Evolutionary conservation across 768 basidiomycete species (phyloP).

Genomic region (Daedalea quercina): DNA sequence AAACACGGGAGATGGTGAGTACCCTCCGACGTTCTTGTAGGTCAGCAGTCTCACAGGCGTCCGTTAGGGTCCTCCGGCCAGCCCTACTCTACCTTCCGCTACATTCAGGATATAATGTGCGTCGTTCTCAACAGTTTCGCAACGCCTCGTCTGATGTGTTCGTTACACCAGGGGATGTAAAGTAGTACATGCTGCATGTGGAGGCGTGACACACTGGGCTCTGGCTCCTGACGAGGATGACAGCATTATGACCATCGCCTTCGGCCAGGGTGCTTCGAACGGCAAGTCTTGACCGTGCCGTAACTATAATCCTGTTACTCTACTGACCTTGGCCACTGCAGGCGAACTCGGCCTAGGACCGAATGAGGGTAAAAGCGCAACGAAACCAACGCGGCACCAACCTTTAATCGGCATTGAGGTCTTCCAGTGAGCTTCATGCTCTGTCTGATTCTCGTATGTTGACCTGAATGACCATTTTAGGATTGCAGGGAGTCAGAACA

Average conservation of each 20-base stretch:
- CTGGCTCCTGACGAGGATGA: constrained; percentile 70
- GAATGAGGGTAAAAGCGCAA: constrained; percentile 80
- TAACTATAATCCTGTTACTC: not conserved
- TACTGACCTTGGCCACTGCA: constrained; percentile 14
- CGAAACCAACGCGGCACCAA: constrained; percentile 68
- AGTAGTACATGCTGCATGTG: constrained; percentile 58
- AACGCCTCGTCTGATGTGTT: not conserved
- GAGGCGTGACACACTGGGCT: constrained; percentile 88
- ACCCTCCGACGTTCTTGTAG: not conserved
- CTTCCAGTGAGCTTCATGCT: constrained; percentile 46
- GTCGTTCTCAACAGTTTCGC: constrained; percentile 18
- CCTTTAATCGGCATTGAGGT: constrained; percentile 77
- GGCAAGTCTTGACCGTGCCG: constrained; percentile 31
- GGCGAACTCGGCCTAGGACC: constrained; percentile 79
- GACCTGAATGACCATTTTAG: constrained; percentile 29
- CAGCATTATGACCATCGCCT: constrained; percentile 76
- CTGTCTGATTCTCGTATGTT: not conserved
- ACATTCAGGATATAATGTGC: constrained; percentile 81
- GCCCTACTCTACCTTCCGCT: constrained; percentile 82
- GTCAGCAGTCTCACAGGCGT: not conserved
- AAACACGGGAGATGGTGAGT: constrained; percentile 82
- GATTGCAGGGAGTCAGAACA: constrained; percentile 81
- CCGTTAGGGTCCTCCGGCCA: constrained; percentile 78
- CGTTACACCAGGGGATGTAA: constrained; percentile 62
- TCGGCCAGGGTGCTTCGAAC: constrained; percentile 84